These are phyloP conservation scores for Russula olivacea DNA, from an alignment of 768 basidiomycete genomes.

Conservation along the genomic window DNA sequence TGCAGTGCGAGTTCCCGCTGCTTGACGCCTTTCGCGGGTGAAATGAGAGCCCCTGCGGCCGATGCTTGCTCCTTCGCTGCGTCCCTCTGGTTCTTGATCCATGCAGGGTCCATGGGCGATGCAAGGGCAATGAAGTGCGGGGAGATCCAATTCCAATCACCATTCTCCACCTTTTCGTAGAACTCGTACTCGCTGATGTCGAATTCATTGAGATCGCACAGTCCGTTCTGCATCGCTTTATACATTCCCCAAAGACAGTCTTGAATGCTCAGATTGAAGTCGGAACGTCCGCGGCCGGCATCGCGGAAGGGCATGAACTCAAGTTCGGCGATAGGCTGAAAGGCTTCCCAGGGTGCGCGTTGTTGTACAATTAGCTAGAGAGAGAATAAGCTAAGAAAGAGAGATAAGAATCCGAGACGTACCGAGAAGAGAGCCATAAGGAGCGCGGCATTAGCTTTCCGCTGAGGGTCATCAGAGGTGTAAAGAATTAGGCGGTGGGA, in stretches of 20 bases:
- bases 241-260: slow-evolving; percentile 86
- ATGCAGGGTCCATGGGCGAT: slow-evolving; percentile 76
- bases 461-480: slow-evolving; percentile 75
- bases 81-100: slow-evolving; percentile 72
- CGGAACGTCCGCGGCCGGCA: slow-evolving; percentile 86
- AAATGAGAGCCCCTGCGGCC: slow-evolving; percentile 29
- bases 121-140: slow-evolving; percentile 92
- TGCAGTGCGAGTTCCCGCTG: slow-evolving; percentile 52
- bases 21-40: slow-evolving; percentile 29
- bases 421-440: slow-evolving; percentile 91
- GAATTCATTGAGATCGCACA: slow-evolving; percentile 94
- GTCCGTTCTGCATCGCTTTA: slow-evolving; percentile 85
- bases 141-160: slow-evolving; percentile 95
- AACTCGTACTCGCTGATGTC: slow-evolving; percentile 88
- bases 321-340: slow-evolving; percentile 85
- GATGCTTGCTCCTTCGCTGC: slow-evolving; percentile 60
- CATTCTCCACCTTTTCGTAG: slow-evolving; percentile 94
- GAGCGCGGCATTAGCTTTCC: slow-evolving; percentile 92
- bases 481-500: slow-evolving; percentile 82
- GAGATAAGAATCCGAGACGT: slow-evolving; percentile 31
- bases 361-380: slow-evolving; percentile 85
- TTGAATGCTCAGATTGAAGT: slow-evolving; percentile 91
- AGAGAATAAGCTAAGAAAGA: not conserved
- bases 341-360: slow-evolving; percentile 89
- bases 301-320: slow-evolving; percentile 97